Evolutionary conservation across 352 stramenopile species (phyloP).

Genomic region (Phytophthora tentaculata): DNA sequence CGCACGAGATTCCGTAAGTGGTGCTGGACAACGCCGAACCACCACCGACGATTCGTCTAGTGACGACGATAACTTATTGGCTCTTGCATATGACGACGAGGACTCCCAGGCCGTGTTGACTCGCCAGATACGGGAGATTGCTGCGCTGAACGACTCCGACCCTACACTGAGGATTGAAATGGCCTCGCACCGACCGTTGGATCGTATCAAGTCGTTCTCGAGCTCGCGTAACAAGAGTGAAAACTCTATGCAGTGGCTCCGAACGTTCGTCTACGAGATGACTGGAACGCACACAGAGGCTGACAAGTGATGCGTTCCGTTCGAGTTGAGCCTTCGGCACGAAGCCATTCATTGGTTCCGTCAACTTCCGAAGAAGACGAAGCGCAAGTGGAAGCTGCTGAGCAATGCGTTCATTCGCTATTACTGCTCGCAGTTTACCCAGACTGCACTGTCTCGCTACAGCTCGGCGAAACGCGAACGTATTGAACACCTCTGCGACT

Average conservation of each 20-base stretch:
- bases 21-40: not conserved
- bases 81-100: not conserved
- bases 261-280: conserved; percentile 4
- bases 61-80: not conserved
- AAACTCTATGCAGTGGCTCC: conserved; percentile 10
- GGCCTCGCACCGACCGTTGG: conserved; percentile 2
- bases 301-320: not conserved
- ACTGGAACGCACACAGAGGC: not conserved
- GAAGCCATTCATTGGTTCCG: not conserved
- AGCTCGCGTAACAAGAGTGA: not conserved
- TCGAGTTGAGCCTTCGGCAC: conserved; percentile 3
- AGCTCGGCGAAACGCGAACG: too few species aligned
- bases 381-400: not conserved
- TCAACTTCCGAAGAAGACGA: not conserved
- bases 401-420: not conserved
- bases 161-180: conserved; percentile 3
- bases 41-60: not conserved
- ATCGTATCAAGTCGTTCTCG: not conserved
- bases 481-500: too few species aligned
- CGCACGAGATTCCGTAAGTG: not conserved
- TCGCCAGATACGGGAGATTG: not conserved
- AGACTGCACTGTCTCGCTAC: not conserved
- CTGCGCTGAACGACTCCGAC: not conserved
- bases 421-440: not conserved
- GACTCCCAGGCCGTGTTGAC: not conserved